Percentiles rank a stretch among this genome's conserved stretches.
Evolutionary conservation across 129 eudicot genomes (phyloP).

Genomic region (Artemisia tridentata): DNA sequence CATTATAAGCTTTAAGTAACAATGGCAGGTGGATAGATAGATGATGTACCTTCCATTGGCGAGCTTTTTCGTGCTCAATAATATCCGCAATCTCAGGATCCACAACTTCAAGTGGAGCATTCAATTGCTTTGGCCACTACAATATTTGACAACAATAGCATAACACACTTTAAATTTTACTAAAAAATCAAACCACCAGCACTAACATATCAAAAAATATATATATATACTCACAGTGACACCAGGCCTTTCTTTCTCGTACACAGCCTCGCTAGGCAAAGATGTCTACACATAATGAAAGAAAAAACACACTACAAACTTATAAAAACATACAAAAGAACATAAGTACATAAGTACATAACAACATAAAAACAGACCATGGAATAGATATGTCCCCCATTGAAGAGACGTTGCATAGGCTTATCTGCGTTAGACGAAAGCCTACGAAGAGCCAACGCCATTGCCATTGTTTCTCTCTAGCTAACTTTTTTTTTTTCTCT

Average conservation of each 20-base stretch:
- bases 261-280: constrained; percentile 79
- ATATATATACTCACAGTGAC: constrained; percentile 69
- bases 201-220: neutral
- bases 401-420: constrained; percentile 62
- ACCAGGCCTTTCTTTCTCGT: constrained; percentile 76
- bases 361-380: constrained; percentile 44
- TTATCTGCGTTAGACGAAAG: constrained; percentile 74
- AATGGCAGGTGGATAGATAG: neutral
- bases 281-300: constrained; percentile 45
- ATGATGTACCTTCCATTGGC: constrained; percentile 88
- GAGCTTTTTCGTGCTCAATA: constrained; percentile 91
- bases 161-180: neutral
- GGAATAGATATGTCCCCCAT: constrained; percentile 66
- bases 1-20: too few relatives aligned
- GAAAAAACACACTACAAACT: constrained; percentile 18
- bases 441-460: constrained; percentile 82
- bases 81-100: constrained; percentile 99
- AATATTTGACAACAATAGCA: constrained; percentile 19
- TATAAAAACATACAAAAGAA: neutral
- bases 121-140: constrained; percentile 99
- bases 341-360: neutral
- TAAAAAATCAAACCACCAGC: neutral
- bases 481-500: constrained; percentile 24
- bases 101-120: constrained; percentile 89
- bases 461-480: constrained; percentile 61